phyloP scores from a whole-genome alignment of 352 stramenopile genomes.

The Globisporangium acanthophoron region DNA sequence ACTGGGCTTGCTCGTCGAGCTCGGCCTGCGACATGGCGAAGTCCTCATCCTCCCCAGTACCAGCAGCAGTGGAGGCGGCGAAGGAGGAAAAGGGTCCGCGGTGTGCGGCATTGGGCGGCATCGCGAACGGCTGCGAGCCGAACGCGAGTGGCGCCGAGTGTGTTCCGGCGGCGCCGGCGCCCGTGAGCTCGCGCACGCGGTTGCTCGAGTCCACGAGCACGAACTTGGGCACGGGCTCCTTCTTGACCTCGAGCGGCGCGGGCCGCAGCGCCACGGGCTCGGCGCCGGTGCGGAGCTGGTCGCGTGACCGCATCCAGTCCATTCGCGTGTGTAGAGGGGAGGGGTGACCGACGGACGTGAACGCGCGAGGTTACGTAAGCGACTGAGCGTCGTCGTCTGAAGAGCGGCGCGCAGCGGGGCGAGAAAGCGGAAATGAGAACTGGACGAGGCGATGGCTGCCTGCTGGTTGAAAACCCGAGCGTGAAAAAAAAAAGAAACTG shows the following conservation, averaged over 20 bases:
- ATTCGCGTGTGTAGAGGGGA: conserved; percentile 13
- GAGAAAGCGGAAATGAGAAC: conserved; percentile 1
- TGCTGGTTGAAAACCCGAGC: not conserved
- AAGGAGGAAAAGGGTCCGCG: not conserved
- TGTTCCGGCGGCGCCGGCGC: conserved; percentile 16
- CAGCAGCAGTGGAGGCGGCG: not conserved
- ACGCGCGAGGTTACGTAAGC: too few species aligned
- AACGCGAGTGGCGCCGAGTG: conserved; percentile 7
- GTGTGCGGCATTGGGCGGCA: conserved; percentile 14
- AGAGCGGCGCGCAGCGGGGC: not conserved
- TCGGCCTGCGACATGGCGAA: conserved; percentile 40
- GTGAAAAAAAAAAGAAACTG: conserved; percentile 1
- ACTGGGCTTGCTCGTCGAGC: conserved; percentile 54
- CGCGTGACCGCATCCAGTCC: conserved; percentile 54
- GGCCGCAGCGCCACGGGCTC: conserved; percentile 13
- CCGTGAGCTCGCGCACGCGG: conserved; percentile 61
- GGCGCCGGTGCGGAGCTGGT: conserved; percentile 30
- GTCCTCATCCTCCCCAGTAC: conserved; percentile 19
- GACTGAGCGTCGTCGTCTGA: too few species aligned
- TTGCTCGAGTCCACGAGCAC: conserved; percentile 70
- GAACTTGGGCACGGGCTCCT: conserved; percentile 41
- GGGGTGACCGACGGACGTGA: not conserved
- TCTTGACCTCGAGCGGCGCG: conserved; percentile 13
- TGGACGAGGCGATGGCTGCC: not conserved
- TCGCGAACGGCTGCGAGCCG: conserved; percentile 16